Percentiles rank a stretch among this genome's conserved stretches.
Conservation (phyloP, 352 stramenopile genomes). For the Pythium aphanidermatum region DNA sequence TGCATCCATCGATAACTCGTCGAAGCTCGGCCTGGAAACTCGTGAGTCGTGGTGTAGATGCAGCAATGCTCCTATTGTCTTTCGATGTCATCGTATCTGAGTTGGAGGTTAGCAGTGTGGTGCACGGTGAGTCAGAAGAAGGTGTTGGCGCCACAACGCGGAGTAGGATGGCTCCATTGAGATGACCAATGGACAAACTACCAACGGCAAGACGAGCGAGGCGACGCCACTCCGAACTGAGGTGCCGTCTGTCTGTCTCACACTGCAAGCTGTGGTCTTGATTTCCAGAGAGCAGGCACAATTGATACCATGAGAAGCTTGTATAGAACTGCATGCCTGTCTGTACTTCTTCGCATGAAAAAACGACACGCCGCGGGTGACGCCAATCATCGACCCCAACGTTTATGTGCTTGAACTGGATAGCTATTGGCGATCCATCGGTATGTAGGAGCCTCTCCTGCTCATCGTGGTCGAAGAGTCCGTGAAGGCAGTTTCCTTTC, state of each 20-base stretch:
- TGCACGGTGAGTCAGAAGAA: no score
- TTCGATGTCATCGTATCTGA: no score
- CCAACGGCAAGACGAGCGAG: no score
- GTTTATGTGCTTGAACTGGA: constrained; percentile 30
- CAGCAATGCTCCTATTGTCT: no score
- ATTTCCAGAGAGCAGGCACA: constrained; percentile 16
- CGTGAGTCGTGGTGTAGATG: neutral
- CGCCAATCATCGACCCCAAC: constrained; percentile 37
- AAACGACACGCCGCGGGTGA: constrained; percentile 35
- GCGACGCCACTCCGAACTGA: no score
- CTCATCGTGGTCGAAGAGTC: constrained; percentile 8
- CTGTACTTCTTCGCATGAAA: constrained; percentile 46
- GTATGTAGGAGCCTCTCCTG: neutral
- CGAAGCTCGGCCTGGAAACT: constrained; percentile 4
- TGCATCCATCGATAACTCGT: constrained; percentile 1
- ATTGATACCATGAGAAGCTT: constrained; percentile 34
- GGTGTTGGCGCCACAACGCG: no score
- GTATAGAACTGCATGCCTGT: constrained; percentile 36
- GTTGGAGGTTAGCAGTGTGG: no score
- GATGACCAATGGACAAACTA: no score
- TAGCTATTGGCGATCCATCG: neutral
- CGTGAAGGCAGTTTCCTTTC: constrained; percentile 1
- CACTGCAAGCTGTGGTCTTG: no score
- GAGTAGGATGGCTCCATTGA: no score
- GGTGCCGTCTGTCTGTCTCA: no score